Evolutionary conservation across 2,329 filamentous ascomycete genomes (phyloP), one percentile per base, ranked within the genome.

Genomic region (Esteya vermicola): DNA sequence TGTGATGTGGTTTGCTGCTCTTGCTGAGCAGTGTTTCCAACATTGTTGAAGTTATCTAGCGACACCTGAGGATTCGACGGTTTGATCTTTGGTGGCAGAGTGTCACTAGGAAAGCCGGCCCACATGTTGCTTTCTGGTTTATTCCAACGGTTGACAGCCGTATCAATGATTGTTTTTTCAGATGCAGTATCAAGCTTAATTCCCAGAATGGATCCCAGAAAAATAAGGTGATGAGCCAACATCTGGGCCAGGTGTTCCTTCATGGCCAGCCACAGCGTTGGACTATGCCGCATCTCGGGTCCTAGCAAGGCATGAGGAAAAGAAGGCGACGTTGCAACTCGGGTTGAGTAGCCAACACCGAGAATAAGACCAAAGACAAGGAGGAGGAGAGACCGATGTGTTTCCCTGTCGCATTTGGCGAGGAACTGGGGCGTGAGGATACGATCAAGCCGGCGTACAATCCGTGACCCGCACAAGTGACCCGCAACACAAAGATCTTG

Each of bases 181-280:
- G 54, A 38, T 0, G 43, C 46, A 9, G 52, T 50, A n/a, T 54
- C 53, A 3, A 56, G 45, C 42, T 51, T 52, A 43, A 57, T 54
- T 6, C 52, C 52, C 9, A 57, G 39, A 28, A 49, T 50, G 2
- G 50, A 52, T 2, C 50, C 53, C 9, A 57, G 38, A 25, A 52
- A 56, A 9, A 55, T 52, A 19, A 56, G 38, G 32, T 57, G 51
- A 33, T 55, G 52, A 4, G 52, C 53, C 8, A 57, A 46, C 51
- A 52, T 57, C 46, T 55, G 53, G 18, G 52, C 51, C 26, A 57
- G 46, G 33, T 55, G 53, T 37, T 55, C 53, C 42, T 54, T 54
- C 51, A 55, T 55, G 22, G 51, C 49, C 16, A 57, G 36, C 53
- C 53, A 56, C 20, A 55, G 47, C 6, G 53, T 56, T 27, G 54